Evolutionary conservation across 2,329 filamentous ascomycete genomes (phyloP), one percentile per base, ranked within the genome.

Genomic region (Alternaria triticina): DNA sequence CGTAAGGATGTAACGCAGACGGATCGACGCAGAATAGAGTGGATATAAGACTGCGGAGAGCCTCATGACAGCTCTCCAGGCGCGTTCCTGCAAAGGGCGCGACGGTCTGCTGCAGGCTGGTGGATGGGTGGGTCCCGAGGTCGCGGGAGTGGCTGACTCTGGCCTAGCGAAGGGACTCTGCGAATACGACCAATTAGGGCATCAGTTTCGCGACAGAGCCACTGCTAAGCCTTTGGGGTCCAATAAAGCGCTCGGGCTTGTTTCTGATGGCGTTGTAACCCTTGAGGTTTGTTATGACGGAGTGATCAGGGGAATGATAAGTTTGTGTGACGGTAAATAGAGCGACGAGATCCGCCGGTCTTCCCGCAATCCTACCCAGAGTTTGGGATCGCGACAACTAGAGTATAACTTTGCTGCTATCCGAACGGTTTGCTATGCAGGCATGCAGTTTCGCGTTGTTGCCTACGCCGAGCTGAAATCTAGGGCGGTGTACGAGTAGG

Each of bases 101-200:
- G 59, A 52, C 57, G 55, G 59, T 57, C 52, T 65, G 36, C 8
- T 40, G 64, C 46, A 59, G 57, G 56, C 40, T 49, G 50, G 59
- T 65, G 54, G 59, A 49, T 61, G 62, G 66, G 54, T 55, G 57
- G 51, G 61, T 36, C 52, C 68, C 75, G 76, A 74, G 60, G 69
- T 28, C 52, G 68, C 75, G 76, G 74, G 60, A 69, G 72, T 76
- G 76, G 75, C 76, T 76, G 71, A 61, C 54, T 36, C 51, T 45
- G 43, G 44, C 49, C 47, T 49, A 67, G 56, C 44, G 30, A 36
- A n/a, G 17, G 46, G 27, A 54, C 43, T 45, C 49, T 54, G 55
- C 55, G 30, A n/a, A 36, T 22, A 30, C 17, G 44, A 54, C 60
- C 33, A 62, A 57, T 55, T 27, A 57, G 54, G 50, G 27, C 61